Evolutionary conservation across 371 early-diverging fungal species (phyloP), one percentile per base, ranked within the genome.

Genomic region (Mucor indicus): DNA sequence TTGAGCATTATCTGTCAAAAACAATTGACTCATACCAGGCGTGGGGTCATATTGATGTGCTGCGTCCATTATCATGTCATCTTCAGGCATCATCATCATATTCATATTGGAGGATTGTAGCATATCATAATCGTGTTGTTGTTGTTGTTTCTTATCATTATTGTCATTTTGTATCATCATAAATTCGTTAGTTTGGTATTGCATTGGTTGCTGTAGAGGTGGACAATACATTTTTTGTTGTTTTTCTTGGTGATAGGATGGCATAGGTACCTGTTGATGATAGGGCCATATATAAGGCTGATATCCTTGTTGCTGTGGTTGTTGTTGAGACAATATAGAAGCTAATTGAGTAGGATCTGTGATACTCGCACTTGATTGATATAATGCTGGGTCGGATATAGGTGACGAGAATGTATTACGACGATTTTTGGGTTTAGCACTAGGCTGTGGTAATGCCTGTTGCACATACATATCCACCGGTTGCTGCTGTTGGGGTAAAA

Each of bases 11-110:
- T 60, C 60, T 0, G 39, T 40, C 30, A 60, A 29, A 27, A 50
- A 60, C 2, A 60, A 21, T 23, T 60, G 55, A 23, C 55, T 60
- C 51, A 60, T 55, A 42, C 55, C 50, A 10, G 55, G 38, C 16
- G 51, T 45, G 16, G 60, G 60, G 25, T 60, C 47, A 30, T 49
- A 57, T 9, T 33, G 48, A 10, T 36, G 42, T 21, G 29, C 30
- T 17, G 7, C 3, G 13, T 38, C 11, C 4, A n/a, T 13, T 11
- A n/a, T 22, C 37, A 30, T 30, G 16, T 15, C 33, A 31, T 44
- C 44, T 19, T 29, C 22, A n/a, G 29, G 49, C 41, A 33, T 32
- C 33, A 32, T 33, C 15, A 49, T 11, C 16, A 23, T 23, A 16
- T 8, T 15, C 17, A 17, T 4, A 16, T 36, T 17, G n/a, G n/a